A percentile compares a stretch with the other conserved stretches of the same genome.
These are phyloP conservation scores for Zoysia pacifica DNA, from an alignment of 176 grass and related monocot species.

Conservation along the genomic window DNA sequence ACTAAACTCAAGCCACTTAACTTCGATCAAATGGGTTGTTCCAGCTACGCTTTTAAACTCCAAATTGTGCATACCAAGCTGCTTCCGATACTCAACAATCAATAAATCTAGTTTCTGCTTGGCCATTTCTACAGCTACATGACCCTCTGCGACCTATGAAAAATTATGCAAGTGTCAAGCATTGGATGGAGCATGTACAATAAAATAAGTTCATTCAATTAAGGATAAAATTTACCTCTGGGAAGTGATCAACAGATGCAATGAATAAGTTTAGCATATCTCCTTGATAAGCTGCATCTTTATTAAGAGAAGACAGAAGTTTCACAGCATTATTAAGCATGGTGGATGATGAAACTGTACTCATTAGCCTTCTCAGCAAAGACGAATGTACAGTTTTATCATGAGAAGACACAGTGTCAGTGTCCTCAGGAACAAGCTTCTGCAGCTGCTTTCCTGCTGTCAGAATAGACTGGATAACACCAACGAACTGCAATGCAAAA, in stretches of 20 bases:
- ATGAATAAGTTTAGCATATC: conserved; percentile 85
- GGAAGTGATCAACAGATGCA: conserved; percentile 75
- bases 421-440: conserved; percentile 61
- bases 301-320: conserved; percentile 82
- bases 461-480: conserved; percentile 78
- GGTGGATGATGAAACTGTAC: conserved; percentile 66
- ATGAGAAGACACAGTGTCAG: conserved; percentile 33
- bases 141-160: conserved; percentile 64
- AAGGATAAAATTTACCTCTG: conserved; percentile 57
- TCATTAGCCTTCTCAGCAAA: conserved; percentile 83
- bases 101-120: conserved; percentile 73
- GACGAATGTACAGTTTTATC: conserved; percentile 50
- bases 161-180: conserved; percentile 20
- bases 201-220: conserved; percentile 15
- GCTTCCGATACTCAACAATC: conserved; percentile 70
- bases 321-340: conserved; percentile 60
- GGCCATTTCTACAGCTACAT: conserved; percentile 59
- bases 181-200: conserved; percentile 34
- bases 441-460: conserved; percentile 75
- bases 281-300: conserved; percentile 81
- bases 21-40: conserved; percentile 82
- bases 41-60: conserved; percentile 88
- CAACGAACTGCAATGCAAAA: conserved; percentile 63
- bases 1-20: conserved; percentile 54
- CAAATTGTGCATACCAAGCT: conserved; percentile 68